Base-by-base conservation (phyloP, 176 grass and related monocot species). In the Thinopyrum elongatum region DNA sequence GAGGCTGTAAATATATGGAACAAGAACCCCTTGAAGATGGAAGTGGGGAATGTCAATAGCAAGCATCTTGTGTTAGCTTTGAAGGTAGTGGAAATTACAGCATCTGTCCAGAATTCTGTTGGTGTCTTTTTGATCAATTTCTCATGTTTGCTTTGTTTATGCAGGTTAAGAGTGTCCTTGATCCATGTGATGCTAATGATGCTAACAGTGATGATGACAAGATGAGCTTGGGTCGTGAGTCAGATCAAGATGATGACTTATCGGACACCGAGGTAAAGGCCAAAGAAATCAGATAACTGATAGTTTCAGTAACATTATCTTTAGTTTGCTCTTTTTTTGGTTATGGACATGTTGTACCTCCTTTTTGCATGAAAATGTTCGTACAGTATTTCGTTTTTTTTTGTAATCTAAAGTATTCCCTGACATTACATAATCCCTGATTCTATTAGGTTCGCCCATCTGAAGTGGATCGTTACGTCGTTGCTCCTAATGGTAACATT, bases 91-190 rank as follows among this genome's bases (percentile, higher is more conserved):
- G 25, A 36, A 22, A 70, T 57, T 38, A 21, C 75, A 65, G 23
- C 29, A 76, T 81, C 75, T 81, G 25, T 66, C 22, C n/a, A 60
- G 67, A 59, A 53, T n/a, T 19, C 26, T 21, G 58, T 84, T 46
- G 25, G 31, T 17, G 49, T 77, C 17, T 83, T 78, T 79, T 65
- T 42, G 4, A 79, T 82, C 49, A 91, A 72, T 17, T 90, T 83
- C 42, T 67, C 53, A 86, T 77, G 58, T 76, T 73, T 81, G 53
- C 21, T 79, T 77, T 44, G 38, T 88, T 90, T 84, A 21, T 92
- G 79, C 82, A 98, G 97, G 97, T 98, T 44, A 98, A 94, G 82
- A 98, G 94, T 90, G 88, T 98, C 81, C 93, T 98, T 80, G 97
- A 98, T 83, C 97, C 97, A 64, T 98, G 97, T 44, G 92, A 99